Evolutionary conservation across 2,329 filamentous ascomycete species (phyloP).

Genomic region (Diaporthe sp.): DNA sequence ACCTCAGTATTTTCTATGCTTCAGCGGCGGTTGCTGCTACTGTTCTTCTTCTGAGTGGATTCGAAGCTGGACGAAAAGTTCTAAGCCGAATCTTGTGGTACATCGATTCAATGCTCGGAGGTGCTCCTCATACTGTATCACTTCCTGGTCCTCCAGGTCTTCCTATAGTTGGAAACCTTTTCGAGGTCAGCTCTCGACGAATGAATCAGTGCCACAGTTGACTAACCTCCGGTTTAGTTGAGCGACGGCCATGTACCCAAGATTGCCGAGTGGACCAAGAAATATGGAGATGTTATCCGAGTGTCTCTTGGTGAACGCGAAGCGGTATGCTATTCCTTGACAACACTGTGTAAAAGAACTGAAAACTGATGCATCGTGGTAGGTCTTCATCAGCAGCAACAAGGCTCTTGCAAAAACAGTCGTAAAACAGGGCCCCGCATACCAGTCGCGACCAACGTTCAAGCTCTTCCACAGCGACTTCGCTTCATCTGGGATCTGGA

Average conservation of each 20-base stretch:
- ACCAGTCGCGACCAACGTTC: neutral
- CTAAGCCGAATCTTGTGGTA: neutral
- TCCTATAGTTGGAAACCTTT: neutral
- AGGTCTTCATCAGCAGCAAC: slow-evolving; percentile 7
- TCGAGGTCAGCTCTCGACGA: neutral
- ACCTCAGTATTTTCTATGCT: neutral
- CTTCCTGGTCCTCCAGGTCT: slow-evolving; percentile 3
- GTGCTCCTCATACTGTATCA: slow-evolving; percentile 7
- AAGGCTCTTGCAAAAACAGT: neutral
- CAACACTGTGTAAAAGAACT: too few relatives aligned
- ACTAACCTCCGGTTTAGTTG: neutral
- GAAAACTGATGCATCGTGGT: neutral
- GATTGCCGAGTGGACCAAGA: slow-evolving; percentile 8
- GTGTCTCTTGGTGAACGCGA: slow-evolving; percentile 1
- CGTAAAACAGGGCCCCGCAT: neutral
- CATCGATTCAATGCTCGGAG: neutral
- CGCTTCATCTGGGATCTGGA: neutral
- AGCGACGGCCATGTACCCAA: neutral
- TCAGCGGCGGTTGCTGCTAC: neutral
- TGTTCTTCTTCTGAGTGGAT: neutral
- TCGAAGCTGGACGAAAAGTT: neutral
- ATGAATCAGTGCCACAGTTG: neutral
- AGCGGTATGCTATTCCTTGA: neutral
- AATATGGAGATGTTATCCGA: slow-evolving; percentile 3
- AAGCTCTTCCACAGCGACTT: neutral